These are phyloP conservation scores for Globisporangium spiculum DNA, from an alignment of 352 stramenopile species.

Conservation along the genomic window DNA sequence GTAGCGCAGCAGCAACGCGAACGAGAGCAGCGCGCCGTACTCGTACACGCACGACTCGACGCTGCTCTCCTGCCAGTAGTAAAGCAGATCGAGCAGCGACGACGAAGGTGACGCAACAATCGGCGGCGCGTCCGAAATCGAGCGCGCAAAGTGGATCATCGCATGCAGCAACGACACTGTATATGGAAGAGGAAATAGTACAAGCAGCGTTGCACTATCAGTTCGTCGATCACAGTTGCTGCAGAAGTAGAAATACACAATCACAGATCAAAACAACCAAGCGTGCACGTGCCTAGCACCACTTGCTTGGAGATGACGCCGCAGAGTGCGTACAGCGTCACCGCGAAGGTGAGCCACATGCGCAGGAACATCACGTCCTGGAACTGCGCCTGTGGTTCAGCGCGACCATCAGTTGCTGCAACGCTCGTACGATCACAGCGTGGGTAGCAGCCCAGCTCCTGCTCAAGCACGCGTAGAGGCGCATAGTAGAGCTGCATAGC, in stretches of 20 bases:
- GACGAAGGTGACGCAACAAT: conserved; percentile 6
- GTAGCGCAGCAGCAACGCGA: conserved; percentile 32
- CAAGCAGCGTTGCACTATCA: neutral
- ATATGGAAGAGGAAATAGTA: neutral
- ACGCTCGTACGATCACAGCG: neutral
- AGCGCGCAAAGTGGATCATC: conserved; percentile 18
- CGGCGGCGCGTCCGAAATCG: conserved; percentile 1
- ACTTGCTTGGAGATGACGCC: conserved; percentile 15
- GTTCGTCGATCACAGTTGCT: neutral
- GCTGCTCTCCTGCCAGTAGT: conserved; percentile 13
- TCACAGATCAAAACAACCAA: neutral
- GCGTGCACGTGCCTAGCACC: conserved; percentile 10
- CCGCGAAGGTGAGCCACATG: conserved; percentile 20
- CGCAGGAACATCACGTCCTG: conserved; percentile 16
- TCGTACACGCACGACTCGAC: conserved; percentile 24
- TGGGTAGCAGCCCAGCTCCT: conserved; percentile 4
- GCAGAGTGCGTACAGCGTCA: conserved; percentile 16
- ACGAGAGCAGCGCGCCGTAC: conserved; percentile 27
- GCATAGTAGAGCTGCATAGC: conserved; percentile 16
- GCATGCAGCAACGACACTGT: conserved; percentile 20
- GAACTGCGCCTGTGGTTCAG: neutral
- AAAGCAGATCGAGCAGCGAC: neutral
- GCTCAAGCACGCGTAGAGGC: conserved; percentile 12
- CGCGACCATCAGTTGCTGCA: neutral
- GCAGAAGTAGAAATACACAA: neutral